Evolutionary conservation across 345 rosid species (phyloP), one percentile per base, ranked within the genome.

Genomic region (Gossypium sturtianum): DNA sequence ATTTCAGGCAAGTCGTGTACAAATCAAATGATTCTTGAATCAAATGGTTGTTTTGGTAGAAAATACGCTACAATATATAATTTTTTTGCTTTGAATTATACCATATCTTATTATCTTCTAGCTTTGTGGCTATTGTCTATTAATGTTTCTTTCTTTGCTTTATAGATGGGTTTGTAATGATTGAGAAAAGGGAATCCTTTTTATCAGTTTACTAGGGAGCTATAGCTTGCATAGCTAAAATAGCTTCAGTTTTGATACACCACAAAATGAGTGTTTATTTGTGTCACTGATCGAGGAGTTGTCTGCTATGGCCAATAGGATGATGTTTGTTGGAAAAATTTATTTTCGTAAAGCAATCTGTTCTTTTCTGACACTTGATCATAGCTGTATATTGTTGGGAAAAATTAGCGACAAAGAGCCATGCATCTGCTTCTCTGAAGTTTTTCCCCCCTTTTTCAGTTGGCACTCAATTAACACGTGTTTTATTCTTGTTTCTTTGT

Each of bases 401-500:
- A 22, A 57, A 20, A 57, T 20, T 56, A 56, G 13, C 10, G 60
- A 61, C 3, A 16, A 61, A 27, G 43, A 61, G 11, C 3, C 10
- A 15, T 27, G 19, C 43, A 27, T 61, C 19, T 6, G 7, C 44
- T 27, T 15, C 44, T 61, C 44, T 27, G 25, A 61, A 13, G 43
- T 12, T n/a, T 6, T 27, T 4, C 2, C 17, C 4, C 2, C 45
- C 44, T 15, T 59, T 25, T 25, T 25, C 4, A 59, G 15, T 25
- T 59, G 47, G 22, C 3, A 10, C 9, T 4, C 52, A 9, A 15
- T 48, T 13, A 47, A 23, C 12, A 16, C 51, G 22, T 6, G 6
- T 17, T 51, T 17, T 51, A 17, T 15, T 69, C 44, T 23, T 48
- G 64, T 59, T 73, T 62, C 47, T 73, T 48, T 78, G 61, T 86